Evolutionary conservation across 495 filamentous ascomycete genomes (phyloP), one percentile per base, ranked within the genome.

Genomic region (Tetracladium marchalianum): DNA sequence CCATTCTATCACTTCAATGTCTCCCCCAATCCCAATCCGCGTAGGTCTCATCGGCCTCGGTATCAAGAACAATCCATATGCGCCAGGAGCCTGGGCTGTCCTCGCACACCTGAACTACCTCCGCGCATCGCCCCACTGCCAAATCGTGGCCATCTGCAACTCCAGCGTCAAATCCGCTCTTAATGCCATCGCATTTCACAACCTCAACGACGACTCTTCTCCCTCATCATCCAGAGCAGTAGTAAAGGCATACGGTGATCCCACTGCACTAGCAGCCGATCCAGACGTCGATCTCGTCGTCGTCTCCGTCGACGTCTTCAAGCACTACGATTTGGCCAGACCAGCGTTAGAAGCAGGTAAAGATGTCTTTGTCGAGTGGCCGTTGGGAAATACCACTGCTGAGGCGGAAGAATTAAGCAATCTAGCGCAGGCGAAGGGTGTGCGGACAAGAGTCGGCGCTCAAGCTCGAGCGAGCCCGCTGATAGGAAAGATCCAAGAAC

Each of bases 341-440:
- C 68, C 73, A 2, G 68, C 61, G 11, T 44, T 79, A 9, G 39
- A 60, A 37, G 65, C 67, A 10, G 63, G 66, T 11, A 78, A 78
- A 51, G 52, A 64, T 37, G 66, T 71, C 31, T 75, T 68, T 39
- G 63, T 72, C 16, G 76, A 77, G 51, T 77, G 75, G 75, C 66
- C 61, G 12, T 50, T 64, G 5, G 62, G 41, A 12, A 53, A 50
- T 0, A 56, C 22, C 39, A 15, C 57, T 12, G 27, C 35, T 13
- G 42, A 60, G 18, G 47, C 53, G 2, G 64, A 67, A 42, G 58
- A 70, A 45, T 50, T 66, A 7, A 43, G 34, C 5, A 50, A 55
- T 9, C 35, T 62, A 17, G 66, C 65, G 8, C 43, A 45, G 22
- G 46, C 45, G 17, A 53, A 58, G 11, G 60, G 64, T 1, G 63